Evolutionary conservation across 2,329 filamentous ascomycete species (phyloP).

Genomic region (Tolypocladium capitatum): DNA sequence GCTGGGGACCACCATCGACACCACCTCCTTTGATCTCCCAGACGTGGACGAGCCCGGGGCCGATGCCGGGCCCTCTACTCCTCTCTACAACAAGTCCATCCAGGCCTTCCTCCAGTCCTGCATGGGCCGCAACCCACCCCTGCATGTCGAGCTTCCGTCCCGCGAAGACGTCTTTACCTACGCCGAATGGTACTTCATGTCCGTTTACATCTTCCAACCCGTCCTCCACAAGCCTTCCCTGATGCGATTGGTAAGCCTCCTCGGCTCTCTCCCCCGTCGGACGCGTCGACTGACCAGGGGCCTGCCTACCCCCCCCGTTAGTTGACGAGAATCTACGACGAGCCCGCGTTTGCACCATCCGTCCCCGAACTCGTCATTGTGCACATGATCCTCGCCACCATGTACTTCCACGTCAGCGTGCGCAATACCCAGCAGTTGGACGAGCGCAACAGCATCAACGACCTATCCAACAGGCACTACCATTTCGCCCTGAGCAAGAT

Average conservation of each 20-base stretch:
- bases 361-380: slow-evolving; percentile 55
- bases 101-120: slow-evolving; percentile 54
- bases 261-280: no score
- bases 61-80: slow-evolving; percentile 25
- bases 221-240: slow-evolving; percentile 67
- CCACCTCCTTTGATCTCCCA: slow-evolving; percentile 55
- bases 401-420: slow-evolving; percentile 65
- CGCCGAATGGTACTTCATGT: slow-evolving; percentile 62
- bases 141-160: slow-evolving; percentile 47
- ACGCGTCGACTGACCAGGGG: neutral
- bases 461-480: slow-evolving; percentile 63
- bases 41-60: slow-evolving; percentile 46
- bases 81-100: slow-evolving; percentile 58
- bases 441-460: slow-evolving; percentile 41
- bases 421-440: slow-evolving; percentile 48
- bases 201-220: slow-evolving; percentile 59
- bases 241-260: slow-evolving; percentile 45
- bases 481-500: slow-evolving; percentile 61
- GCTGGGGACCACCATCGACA: slow-evolving; percentile 67
- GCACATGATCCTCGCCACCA: slow-evolving; percentile 68
- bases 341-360: slow-evolving; percentile 47
- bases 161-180: slow-evolving; percentile 54
- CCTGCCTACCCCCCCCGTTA: slow-evolving; percentile 13
- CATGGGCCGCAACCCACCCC: slow-evolving; percentile 44
- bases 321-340: slow-evolving; percentile 57